phyloP scores from a whole-genome alignment of 805 yeast genomes.

The Saccharomycopsis synnaedendra region DNA sequence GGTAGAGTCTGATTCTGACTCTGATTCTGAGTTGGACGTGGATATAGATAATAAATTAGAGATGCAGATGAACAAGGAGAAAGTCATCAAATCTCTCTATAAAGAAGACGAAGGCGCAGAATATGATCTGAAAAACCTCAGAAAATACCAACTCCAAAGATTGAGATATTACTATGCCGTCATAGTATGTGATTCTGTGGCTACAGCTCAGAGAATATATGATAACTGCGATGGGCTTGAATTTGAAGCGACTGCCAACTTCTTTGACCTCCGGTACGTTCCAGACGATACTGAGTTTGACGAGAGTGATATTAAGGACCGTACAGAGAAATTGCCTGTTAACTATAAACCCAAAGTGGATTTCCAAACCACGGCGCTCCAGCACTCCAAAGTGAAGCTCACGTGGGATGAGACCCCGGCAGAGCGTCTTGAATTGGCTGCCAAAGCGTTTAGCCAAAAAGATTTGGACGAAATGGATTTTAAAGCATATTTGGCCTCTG shows the following conservation, averaged over 20 bases:
- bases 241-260: conserved; percentile 89
- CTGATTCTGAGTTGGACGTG: conserved; percentile 22
- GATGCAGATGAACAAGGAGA: conserved; percentile 28
- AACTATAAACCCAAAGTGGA: conserved; percentile 62
- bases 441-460: conserved; percentile 74
- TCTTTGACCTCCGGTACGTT: conserved; percentile 83
- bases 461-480: conserved; percentile 88
- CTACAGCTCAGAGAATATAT: conserved; percentile 66
- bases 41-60: conserved; percentile 17
- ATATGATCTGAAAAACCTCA: conserved; percentile 70
- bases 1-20: conserved; percentile 35
- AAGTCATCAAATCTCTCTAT: conserved; percentile 59
- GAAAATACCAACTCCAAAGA: conserved; percentile 88
- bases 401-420: conserved; percentile 99
- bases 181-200: conserved; percentile 64
- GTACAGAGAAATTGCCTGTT: conserved; percentile 59
- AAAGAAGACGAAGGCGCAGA: conserved; percentile 77
- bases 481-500: conserved; percentile 83
- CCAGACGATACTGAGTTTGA: conserved; percentile 91
- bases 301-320: conserved; percentile 56
- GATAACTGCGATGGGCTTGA: conserved; percentile 90
- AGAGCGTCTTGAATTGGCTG: conserved; percentile 66
- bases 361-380: conserved; percentile 90
- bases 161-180: conserved; percentile 90
- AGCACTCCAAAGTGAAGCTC: conserved; percentile 89